Evolutionary conservation across 2,329 filamentous ascomycete genomes (phyloP), one percentile per base, ranked within the genome.

Genomic region (Fusarium citri): DNA sequence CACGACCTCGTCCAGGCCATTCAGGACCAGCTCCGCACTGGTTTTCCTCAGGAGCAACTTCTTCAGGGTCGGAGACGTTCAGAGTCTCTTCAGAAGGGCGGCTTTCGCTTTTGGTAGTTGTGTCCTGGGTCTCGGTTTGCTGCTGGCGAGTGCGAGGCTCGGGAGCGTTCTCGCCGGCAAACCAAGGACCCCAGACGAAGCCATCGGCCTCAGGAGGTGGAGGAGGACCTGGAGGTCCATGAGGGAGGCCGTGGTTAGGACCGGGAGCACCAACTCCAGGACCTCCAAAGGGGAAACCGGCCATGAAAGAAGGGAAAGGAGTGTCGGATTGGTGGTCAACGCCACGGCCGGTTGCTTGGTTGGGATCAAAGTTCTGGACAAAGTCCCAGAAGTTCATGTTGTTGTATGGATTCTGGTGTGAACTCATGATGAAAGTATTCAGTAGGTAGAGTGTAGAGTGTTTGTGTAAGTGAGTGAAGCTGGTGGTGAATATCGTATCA

Each of bases 261-360:
- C 41, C 50, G 31, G 64, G 51, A 40, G 55, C 61, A 8, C 51
- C 64, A 16, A 53, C 50, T 26, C 66, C 63, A 14, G 72, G 72
- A 14, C 64, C 67, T 43, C 69, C 71, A 61, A 80, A 82, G 28
- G 80, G 78, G 55, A 82, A 82, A 25, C 78, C 79, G 2, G 73
- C 59, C 40, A 74, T 74, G 55, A 77, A 76, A 55, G 54, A 63
- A 46, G 68, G 64, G 46, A 72, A 66, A 58, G 68, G 70, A 30
- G 74, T 59, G 34, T 71, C 73, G 53, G 71, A 74, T 40, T 76
- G 71, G 65, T 81, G 80, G 60, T 83, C 82, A 57, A 82, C 78
- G 48, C 82, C 80, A 20, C 75, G 75, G 43, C 81, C 80, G 37
- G 76, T 69, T 43, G 59, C 58, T 41, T 73, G 72, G 43, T 72